A percentile compares a stretch with the other conserved stretches of the same genome.
These are phyloP conservation scores for Prunus fruticosa DNA, from an alignment of 306 rosid genomes.

Conservation along the genomic window DNA sequence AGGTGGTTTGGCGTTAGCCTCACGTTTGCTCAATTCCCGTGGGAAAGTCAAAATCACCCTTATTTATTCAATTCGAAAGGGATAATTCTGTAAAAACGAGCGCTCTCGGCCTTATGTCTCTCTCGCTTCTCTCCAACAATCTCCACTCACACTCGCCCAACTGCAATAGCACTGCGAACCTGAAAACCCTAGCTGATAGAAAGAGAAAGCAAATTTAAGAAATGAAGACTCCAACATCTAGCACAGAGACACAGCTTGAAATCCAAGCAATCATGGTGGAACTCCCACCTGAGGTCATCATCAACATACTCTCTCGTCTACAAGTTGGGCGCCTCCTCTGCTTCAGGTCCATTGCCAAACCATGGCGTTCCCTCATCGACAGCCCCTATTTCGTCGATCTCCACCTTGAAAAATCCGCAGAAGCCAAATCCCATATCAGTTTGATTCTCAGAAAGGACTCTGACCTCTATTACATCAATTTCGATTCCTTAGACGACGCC, in stretches of 20 bases:
- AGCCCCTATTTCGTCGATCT: constrained; percentile 32
- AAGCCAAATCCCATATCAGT: constrained; percentile 12
- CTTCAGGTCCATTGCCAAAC: constrained; percentile 38
- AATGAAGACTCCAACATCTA: not conserved
- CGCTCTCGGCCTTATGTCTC: not conserved
- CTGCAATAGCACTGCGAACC: not conserved
- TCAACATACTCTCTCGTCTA: constrained; percentile 41
- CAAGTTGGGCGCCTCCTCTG: constrained; percentile 37
- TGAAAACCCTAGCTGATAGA: not conserved
- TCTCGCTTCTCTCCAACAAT: not conserved
- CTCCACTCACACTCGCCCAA: not conserved
- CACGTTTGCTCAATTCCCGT: not conserved
- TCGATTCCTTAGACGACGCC: constrained; percentile 22
- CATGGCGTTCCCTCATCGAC: constrained; percentile 50
- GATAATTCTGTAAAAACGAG: not conserved
- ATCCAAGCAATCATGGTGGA: constrained; percentile 29
- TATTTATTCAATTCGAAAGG: not conserved
- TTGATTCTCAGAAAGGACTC: constrained; percentile 41
- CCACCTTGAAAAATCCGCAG: constrained; percentile 36
- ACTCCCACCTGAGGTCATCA: constrained; percentile 55
- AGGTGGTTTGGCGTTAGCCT: no score
- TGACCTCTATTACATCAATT: constrained; percentile 36
- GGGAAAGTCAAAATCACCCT: not conserved
- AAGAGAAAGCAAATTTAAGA: not conserved
- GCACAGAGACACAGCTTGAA: not conserved